Percentiles rank a stretch among this genome's conserved stretches.
phyloP scores from a whole-genome alignment of 1,284 basidiomycete genomes.

The Apiotrichum veenhuisii region DNA sequence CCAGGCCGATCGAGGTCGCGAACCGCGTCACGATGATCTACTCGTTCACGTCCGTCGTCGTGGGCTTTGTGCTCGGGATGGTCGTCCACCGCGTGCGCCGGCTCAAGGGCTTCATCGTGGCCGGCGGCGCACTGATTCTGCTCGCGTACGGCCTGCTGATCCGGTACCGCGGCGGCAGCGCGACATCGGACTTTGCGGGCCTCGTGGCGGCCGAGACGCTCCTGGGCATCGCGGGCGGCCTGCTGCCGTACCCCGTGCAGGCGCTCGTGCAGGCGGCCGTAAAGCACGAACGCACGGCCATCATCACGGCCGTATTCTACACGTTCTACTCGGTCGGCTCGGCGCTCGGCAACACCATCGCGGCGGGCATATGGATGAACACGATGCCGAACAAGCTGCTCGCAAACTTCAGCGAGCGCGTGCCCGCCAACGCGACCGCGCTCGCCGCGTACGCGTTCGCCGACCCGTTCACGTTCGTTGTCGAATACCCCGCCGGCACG shows the following conservation, averaged over 20 bases:
- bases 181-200: conserved; percentile 29
- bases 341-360: conserved; percentile 45
- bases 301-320: conserved; percentile 49
- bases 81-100: conserved; percentile 44
- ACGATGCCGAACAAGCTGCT: conserved; percentile 21
- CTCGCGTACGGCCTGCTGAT: conserved; percentile 50
- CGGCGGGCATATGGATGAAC: conserved; percentile 48
- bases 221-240: conserved; percentile 47
- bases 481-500: conserved; percentile 40
- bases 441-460: conserved; percentile 39
- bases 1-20: conserved; percentile 34
- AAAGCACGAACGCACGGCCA: conserved; percentile 48
- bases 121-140: conserved; percentile 32
- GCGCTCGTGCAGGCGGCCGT: conserved; percentile 48
- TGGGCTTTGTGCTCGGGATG: conserved; percentile 45
- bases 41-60: conserved; percentile 48
- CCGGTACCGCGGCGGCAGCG: conserved; percentile 46
- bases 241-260: conserved; percentile 51
- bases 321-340: conserved; percentile 50
- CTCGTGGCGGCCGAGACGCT: conserved; percentile 50
- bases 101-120: conserved; percentile 49
- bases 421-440: conserved; percentile 35
- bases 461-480: conserved; percentile 38
- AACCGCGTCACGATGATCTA: conserved; percentile 49
- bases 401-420: conserved; percentile 10